These are phyloP conservation scores for Petunia secreta DNA, from an alignment of 257 asterid species.

Conservation along the genomic window DNA sequence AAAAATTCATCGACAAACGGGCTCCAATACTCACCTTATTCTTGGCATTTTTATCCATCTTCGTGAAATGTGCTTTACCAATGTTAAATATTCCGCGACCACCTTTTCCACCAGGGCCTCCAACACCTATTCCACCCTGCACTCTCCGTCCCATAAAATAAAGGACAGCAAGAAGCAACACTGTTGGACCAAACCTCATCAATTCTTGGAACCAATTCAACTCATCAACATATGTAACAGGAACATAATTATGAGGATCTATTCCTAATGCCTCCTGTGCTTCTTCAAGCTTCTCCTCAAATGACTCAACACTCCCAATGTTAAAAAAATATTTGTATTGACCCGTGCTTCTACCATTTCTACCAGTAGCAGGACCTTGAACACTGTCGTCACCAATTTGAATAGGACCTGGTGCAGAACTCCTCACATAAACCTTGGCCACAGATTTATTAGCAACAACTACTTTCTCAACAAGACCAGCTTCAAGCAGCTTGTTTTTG, in stretches of 20 bases:
- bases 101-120: conserved; percentile 75
- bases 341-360: conserved; percentile 33
- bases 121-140: conserved; percentile 59
- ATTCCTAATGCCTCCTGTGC: conserved; percentile 79
- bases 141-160: conserved; percentile 51
- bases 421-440: conserved; percentile 69
- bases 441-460: conserved; percentile 58
- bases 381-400: conserved; percentile 39
- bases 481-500: conserved; percentile 75
- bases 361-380: conserved; percentile 41
- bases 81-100: conserved; percentile 73
- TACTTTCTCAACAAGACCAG: conserved; percentile 82
- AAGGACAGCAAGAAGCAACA: conserved; percentile 48
- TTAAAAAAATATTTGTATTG: conserved; percentile 49
- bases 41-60: conserved; percentile 81
- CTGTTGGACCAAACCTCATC: conserved; percentile 45
- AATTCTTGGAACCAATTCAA: conserved; percentile 53
- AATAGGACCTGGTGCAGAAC: conserved; percentile 39
- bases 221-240: conserved; percentile 63
- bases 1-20: too few relatives aligned
- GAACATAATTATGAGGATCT: conserved; percentile 70
- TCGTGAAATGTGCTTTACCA: conserved; percentile 76
- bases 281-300: conserved; percentile 84
- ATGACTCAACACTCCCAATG: conserved; percentile 73
- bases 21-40: conserved; percentile 56